Percentiles rank a stretch among this genome's conserved stretches.
phyloP scores from a whole-genome alignment of 2,329 filamentous ascomycete genomes.

The Samsoniella hepiali region DNA sequence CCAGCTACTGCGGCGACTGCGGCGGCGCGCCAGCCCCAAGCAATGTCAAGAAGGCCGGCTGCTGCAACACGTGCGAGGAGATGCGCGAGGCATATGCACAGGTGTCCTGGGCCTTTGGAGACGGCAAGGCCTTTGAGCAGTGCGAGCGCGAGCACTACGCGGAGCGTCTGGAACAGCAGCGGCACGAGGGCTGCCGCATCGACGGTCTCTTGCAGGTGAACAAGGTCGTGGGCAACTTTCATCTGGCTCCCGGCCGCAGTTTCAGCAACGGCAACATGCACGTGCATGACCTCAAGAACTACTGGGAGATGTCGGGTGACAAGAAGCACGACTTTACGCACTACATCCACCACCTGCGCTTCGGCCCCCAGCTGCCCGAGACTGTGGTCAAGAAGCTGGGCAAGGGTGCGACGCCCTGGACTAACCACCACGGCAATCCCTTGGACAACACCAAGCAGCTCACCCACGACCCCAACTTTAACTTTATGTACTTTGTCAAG shows the following conservation, averaged over 20 bases:
- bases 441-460: slow-evolving; percentile 76
- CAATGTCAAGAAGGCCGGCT: slow-evolving; percentile 74
- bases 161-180: slow-evolving; percentile 81
- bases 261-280: slow-evolving; percentile 98
- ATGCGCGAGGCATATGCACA: slow-evolving; percentile 91
- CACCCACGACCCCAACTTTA: slow-evolving; percentile 79
- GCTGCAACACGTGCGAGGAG: slow-evolving; percentile 96
- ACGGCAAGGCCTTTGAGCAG: slow-evolving; percentile 89
- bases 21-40: slow-evolving; percentile 77
- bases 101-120: slow-evolving; percentile 89
- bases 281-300: slow-evolving; percentile 95
- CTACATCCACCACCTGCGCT: slow-evolving; percentile 81
- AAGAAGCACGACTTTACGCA: slow-evolving; percentile 85
- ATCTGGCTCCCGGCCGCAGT: slow-evolving; percentile 91
- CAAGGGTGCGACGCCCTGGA: slow-evolving; percentile 59
- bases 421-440: slow-evolving; percentile 88
- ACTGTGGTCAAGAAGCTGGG: slow-evolving; percentile 60
- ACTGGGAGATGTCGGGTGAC: slow-evolving; percentile 70
- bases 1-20: slow-evolving; percentile 88
- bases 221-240: slow-evolving; percentile 98
- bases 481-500: slow-evolving; percentile 99
- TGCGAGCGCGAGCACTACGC: slow-evolving; percentile 92
- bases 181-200: slow-evolving; percentile 89
- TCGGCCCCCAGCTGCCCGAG: slow-evolving; percentile 86
- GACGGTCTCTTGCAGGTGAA: slow-evolving; percentile 92